Base-by-base conservation (phyloP, 306 rosid species). In the Argentina anserina region DNA sequence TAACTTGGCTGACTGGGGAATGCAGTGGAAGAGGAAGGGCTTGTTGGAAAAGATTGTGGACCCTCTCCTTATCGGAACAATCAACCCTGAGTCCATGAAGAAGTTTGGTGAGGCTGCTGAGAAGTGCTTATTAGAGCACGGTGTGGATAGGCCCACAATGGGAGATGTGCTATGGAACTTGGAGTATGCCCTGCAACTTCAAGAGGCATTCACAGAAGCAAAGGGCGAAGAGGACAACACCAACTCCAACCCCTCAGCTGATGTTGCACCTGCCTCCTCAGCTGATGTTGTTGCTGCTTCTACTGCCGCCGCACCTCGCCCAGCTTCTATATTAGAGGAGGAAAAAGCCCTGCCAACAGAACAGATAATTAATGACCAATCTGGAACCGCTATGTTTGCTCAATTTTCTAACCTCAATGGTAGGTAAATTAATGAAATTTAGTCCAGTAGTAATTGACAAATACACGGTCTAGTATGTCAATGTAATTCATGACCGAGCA, bases 401-500 rank as follows among this genome's bases (percentile, higher is more conserved):
- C 90, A 89, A 69, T 91, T 91, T 53, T 41, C 76, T 55, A 81
- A 86, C 67, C 96, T 91, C 50, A 86, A 83, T 65, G 97, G 97
- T 34, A 83, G 97, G 85, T 91, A 58, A 89, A 78, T 12, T 7
- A 14, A 69, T 45, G n/a, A 69, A 70, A 67, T 15, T 45, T 58
- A 31, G 36, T 5, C 40, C 31, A 0, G 20, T 65, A 29, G 13
- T 28, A 70, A 70, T 21, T 50, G 21, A 36, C 58, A 70, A 18
- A 69, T 33, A 1, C 36, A 70, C n/a, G 61, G 39, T n/a, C 73
- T 58, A 63, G 71, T 13, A 23, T 58, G 31, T 49, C 58, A 14
- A 14, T 52, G 28, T 52, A 55, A 55, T 26, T 29, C 37, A 58
- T 6, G 36, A 29, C 1, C 36, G n/a, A 58, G 34, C 34, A 58